Evolutionary conservation across 306 rosid species (phyloP).

Genomic region (Rosa chinensis): DNA sequence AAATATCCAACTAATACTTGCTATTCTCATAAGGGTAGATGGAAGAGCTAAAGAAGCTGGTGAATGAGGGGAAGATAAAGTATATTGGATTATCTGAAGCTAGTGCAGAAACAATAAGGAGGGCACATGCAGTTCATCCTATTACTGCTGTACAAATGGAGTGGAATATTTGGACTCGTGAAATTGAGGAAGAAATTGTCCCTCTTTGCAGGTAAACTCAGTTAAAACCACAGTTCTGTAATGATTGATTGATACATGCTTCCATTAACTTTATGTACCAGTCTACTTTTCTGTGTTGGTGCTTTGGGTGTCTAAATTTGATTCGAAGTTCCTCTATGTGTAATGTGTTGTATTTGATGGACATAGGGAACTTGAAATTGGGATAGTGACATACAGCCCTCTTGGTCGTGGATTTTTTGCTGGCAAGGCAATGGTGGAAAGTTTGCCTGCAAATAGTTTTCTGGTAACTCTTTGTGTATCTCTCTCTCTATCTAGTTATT

Average conservation of each 20-base stretch:
- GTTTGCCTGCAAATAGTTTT: slow-evolving; percentile 25
- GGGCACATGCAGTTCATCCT: slow-evolving; percentile 86
- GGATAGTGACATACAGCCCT: slow-evolving; percentile 42
- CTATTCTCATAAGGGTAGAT: slow-evolving; percentile 7
- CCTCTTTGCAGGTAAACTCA: slow-evolving; percentile 59
- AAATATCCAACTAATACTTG: background rate
- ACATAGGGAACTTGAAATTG: slow-evolving; percentile 40
- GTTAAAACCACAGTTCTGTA: background rate
- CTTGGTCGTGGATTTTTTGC: slow-evolving; percentile 43
- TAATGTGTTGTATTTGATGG: background rate
- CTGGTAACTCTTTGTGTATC: slow-evolving; percentile 15
- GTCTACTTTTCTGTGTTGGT: background rate
- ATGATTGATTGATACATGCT: background rate
- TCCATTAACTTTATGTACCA: background rate
- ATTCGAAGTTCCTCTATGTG: background rate
- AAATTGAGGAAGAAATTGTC: slow-evolving; percentile 62
- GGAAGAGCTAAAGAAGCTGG: slow-evolving; percentile 31
- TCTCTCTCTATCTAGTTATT: background rate
- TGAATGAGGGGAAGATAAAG: slow-evolving; percentile 64
- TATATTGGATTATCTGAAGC: slow-evolving; percentile 77
- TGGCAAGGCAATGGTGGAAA: slow-evolving; percentile 31
- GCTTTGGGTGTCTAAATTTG: background rate
- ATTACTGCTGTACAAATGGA: slow-evolving; percentile 74
- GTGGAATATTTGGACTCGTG: slow-evolving; percentile 80
- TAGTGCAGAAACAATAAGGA: slow-evolving; percentile 55